phyloP scores from a whole-genome alignment of 78 protist species.

The slime mould (Dictyostelium discoideum) region DNA sequence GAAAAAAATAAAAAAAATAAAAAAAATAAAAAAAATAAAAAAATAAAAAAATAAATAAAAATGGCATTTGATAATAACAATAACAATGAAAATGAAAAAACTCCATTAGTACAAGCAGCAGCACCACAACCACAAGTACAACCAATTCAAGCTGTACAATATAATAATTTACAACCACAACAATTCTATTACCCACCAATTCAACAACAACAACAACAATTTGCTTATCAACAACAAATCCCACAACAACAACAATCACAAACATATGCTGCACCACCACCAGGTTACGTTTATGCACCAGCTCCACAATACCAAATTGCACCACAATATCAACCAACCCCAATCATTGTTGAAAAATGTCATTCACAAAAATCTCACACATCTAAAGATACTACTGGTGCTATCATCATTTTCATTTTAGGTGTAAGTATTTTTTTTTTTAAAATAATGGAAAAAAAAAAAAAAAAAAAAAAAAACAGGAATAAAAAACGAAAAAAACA shows the following conservation, averaged over 20 bases:
- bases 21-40: no score
- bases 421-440: not conserved
- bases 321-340: conserved; percentile 19
- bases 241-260: not conserved
- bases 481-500: not conserved
- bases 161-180: not conserved
- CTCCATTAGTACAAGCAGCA: not conserved
- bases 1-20: no score
- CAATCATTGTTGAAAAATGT: conserved; percentile 8
- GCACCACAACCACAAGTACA: not conserved
- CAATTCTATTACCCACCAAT: conserved; percentile 2
- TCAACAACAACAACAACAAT: conserved; percentile 13
- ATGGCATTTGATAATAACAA: conserved; percentile 9
- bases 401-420: not conserved
- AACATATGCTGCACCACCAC: conserved; percentile 3
- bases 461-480: not conserved
- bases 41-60: not conserved
- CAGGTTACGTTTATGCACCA: conserved; percentile 4
- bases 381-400: conserved; percentile 15
- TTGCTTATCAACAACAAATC: not conserved
- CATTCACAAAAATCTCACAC: not conserved
- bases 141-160: not conserved
- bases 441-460: not conserved
- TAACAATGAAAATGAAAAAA: conserved; percentile 9
- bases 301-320: not conserved